Evolutionary conservation across 257 asterid species (phyloP).

Genomic region (Forsythia viridissima): DNA sequence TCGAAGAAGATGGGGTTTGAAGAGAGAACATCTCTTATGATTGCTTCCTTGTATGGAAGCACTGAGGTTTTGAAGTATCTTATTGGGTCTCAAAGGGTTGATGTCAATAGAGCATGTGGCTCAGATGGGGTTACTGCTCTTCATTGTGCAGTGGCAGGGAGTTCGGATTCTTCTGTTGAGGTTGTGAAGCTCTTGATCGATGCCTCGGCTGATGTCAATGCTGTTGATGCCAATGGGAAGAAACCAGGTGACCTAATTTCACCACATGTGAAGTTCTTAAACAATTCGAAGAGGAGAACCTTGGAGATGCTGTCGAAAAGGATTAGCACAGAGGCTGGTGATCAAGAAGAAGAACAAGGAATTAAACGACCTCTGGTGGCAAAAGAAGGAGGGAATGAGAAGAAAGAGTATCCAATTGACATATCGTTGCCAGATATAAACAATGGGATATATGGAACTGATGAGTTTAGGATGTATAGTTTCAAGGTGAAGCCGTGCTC

Average conservation of each 20-base stretch:
- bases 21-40: conserved; percentile 72
- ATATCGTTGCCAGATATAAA: conserved; percentile 52
- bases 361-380: not conserved
- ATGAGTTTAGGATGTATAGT: conserved; percentile 57
- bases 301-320: conserved; percentile 70
- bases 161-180: conserved; percentile 50
- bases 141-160: conserved; percentile 86
- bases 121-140: conserved; percentile 82
- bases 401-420: conserved; percentile 73
- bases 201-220: conserved; percentile 50
- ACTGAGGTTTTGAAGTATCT: conserved; percentile 54
- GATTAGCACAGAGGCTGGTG: conserved; percentile 11
- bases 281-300: conserved; percentile 40
- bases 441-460: conserved; percentile 44
- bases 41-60: conserved; percentile 79
- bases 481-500: conserved; percentile 61
- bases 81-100: conserved; percentile 47
- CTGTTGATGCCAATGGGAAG: conserved; percentile 59
- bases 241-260: conserved; percentile 65
- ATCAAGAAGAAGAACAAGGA: conserved; percentile 42
- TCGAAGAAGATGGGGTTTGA: conserved; percentile 74
- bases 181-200: conserved; percentile 54
- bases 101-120: conserved; percentile 69
- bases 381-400: conserved; percentile 41
- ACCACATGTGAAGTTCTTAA: conserved; percentile 34